Base-by-base conservation (phyloP, 2,329 filamentous ascomycete species). In the Colletotrichum plurivorum region DNA sequence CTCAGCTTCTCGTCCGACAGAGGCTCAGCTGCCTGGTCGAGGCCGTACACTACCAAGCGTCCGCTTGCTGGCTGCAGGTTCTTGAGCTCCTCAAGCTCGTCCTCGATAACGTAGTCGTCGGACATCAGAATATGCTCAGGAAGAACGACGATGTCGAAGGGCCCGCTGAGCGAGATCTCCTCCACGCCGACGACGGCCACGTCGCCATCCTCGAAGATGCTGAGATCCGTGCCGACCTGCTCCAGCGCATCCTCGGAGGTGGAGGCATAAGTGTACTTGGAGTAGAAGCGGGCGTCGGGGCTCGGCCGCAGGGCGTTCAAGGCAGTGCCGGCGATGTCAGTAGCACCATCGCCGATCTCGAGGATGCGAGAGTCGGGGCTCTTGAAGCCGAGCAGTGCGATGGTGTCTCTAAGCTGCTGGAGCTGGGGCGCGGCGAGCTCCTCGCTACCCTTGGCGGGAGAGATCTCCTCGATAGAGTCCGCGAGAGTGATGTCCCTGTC, bases 251-350 rank as follows among this genome's bases (percentile, higher is more conserved):
- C 63, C 12, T 62, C 63, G 10, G 63, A 62, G 6, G 51, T 61
- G 5, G 39, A 62, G 4, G 61, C 63, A 13, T 67, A 67, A 4
- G 57, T 67, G 51, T 63, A 63, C n/a, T 56, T 27, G 13, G 57
- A 55, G 43, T 67, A 67, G 25, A 67, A 15, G 3, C 63, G 63
- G 43, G 61, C 61, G 43, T 62, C 56, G 2, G 41, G 41, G 5
- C 39, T 16, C 1, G 63, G 63, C 0, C 61, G 63, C 8, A 53
- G n/a, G 5, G 63, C 57, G 13, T 67, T 27, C 20, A 67, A 58
- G 3, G 51, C 57, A 15, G 56, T 51, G 16, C 57, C 56, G 13
- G 57, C 61, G 16, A 52, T 22, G 0, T 62, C 36, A 2, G 22
- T 45, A 10, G 57, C 31, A n/a, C 63, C 57, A 0, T 51, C 49